Evolutionary conservation across 495 filamentous ascomycete species (phyloP), one percentile per base, ranked within the genome.

Genomic region (Hypoxylon fuscum): DNA sequence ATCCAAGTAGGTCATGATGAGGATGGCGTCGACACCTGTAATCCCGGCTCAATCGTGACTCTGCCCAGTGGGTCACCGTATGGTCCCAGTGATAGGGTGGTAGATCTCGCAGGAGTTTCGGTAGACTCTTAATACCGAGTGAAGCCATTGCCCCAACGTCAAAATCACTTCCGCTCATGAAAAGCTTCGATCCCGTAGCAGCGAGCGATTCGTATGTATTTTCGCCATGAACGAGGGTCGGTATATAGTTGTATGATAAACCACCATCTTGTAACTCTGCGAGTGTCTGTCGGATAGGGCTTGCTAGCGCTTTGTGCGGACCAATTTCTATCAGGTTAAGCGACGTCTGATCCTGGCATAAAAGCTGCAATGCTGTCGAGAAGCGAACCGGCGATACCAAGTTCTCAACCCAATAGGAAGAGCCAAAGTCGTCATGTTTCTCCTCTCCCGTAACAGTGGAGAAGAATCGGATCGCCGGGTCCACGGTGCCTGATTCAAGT

Each of bases 31-130:
- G 77, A 12, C 71, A 55, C 1, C 82, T 70, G 68, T 80, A 83
- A 8, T 80, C 74, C 18, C 62, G 45, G 2, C 59, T 66, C 6
- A 80, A 35, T 4, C 80, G 74, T 12, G 59, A 75, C 62, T 87
- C 84, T 29, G 57, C 52, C 81, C 82, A 85, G 47, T 77, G 73
- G 15, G 38, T 32, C 1, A 38, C 40, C 0, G 71, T 63, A 31
- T 79, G 74, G 6, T 82, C 49, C 83, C 83, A 86, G 0, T 79
- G 72, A 38, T 86, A 86, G 1, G 64, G 22, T n/a, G 76, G 79
- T 12, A 86, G 57, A n/a, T 78, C 72, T 20, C 25, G 4, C 4
- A 27, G 3, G 25, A 27, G 4, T 8, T 27, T 27, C 25, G 25
- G 8, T 3, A 8, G 4, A 27, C 25, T 27, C 3, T 3, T 4